A percentile compares a stretch with the other conserved stretches of the same genome.
Evolutionary conservation across 306 rosid species (phyloP).

Genomic region (Rosa chinensis): DNA sequence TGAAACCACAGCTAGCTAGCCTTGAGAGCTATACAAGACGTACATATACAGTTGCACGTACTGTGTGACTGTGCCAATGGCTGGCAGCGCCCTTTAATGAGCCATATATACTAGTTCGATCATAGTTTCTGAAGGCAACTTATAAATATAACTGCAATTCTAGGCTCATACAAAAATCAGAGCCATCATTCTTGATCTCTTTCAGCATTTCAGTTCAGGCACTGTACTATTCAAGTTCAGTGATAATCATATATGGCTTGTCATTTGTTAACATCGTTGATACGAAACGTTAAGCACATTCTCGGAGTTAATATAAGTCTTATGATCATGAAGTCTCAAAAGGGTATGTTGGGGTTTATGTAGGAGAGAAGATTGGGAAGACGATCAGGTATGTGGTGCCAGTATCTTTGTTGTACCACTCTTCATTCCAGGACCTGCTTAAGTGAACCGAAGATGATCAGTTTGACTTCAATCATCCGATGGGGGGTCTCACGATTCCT

Average conservation of each 20-base stretch:
- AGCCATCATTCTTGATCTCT: no score
- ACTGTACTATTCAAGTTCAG: no score
- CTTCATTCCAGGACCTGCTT: conserved; percentile 58
- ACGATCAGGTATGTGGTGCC: conserved; percentile 63
- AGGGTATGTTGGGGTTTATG: conserved; percentile 73
- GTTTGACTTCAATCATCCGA: conserved; percentile 66
- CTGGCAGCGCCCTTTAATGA: neutral
- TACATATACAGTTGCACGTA: no score
- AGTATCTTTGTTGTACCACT: conserved; percentile 63
- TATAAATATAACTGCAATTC: no score
- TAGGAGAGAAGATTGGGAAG: conserved; percentile 55
- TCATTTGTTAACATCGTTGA: conserved; percentile 18
- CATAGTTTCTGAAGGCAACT: neutral
- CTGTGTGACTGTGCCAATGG: neutral
- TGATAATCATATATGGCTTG: neutral
- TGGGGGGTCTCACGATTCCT: conserved; percentile 79
- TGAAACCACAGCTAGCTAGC: no score
- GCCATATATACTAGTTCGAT: no score
- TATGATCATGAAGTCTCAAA: conserved; percentile 43
- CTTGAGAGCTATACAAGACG: no score
- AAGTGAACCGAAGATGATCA: conserved; percentile 67
- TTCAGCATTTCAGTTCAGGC: no score
- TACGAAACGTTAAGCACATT: conserved; percentile 31
- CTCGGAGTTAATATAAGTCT: conserved; percentile 40
- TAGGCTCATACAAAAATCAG: neutral